Evolutionary conservation across 1,139 yeast genomes (phyloP).

Genomic region (Scheffersomyces illinoinensis): DNA sequence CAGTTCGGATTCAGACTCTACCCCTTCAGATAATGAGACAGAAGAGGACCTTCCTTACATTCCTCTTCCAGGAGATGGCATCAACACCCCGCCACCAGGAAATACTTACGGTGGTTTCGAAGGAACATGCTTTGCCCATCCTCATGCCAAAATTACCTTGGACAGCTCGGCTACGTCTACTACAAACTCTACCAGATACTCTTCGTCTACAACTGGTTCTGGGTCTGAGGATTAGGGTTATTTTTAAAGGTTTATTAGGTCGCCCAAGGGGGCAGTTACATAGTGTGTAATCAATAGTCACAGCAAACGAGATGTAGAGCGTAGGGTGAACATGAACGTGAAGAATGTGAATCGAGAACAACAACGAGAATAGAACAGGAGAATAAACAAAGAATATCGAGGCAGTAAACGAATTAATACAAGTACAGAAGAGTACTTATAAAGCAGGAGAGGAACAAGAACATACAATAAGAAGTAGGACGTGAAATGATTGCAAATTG

Average conservation of each 20-base stretch:
- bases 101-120: conserved; percentile 25
- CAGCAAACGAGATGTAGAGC: not conserved
- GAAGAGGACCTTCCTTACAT: conserved; percentile 20
- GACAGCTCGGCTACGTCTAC: conserved; percentile 11
- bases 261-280: not conserved
- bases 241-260: not conserved
- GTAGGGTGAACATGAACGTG: not conserved
- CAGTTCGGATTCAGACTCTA: conserved; percentile 10
- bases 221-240: conserved; percentile 1
- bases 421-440: too few species aligned
- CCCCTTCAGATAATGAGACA: conserved; percentile 13
- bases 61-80: conserved; percentile 29
- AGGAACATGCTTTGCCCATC: conserved; percentile 43
- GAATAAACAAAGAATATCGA: not conserved
- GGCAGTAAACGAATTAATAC: not conserved
- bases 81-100: conserved; percentile 30
- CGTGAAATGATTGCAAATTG: not conserved
- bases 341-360: too few species aligned
- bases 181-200: conserved; percentile 2
- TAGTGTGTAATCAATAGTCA: not conserved
- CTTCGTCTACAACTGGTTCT: conserved; percentile 9
- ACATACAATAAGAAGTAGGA: not conserved
- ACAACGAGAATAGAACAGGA: not conserved
- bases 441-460: too few species aligned
- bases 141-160: conserved; percentile 35